Base-by-base conservation (phyloP, 2,329 filamentous ascomycete genomes). In the Fusarium floridanum region DNA sequence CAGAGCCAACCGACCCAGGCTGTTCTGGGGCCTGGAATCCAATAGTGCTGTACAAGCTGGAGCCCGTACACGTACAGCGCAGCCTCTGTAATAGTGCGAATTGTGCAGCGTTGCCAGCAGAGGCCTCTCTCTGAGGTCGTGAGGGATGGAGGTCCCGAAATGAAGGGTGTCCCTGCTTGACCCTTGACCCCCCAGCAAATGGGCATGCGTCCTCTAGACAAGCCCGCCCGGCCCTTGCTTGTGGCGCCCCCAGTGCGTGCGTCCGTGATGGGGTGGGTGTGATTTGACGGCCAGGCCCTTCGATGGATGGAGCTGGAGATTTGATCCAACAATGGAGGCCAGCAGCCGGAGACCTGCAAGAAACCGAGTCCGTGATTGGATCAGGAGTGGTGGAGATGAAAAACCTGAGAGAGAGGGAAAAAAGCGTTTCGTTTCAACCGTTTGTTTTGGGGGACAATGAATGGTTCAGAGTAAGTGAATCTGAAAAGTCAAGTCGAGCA, bases 361-460 rank as follows among this genome's bases (percentile, higher is more conserved):
- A 50, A 39, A 22, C 59, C 65, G 64, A 69, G 59, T 55, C 39
- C 64, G 70, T 72, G 73, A 68, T 77, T 76, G 75, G 72, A 50
- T 62, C 12, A 63, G 55, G 62, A 17, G 14, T 10, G 12, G 56
- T 55, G 48, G 36, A 29, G 37, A 53, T 53, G 48, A 56, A 50
- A 32, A 27, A 34, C n/a, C 29, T 17, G 36, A 29, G 43, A 53
- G 60, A 61, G 24, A 29, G 9, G 9, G 24, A 27, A 29, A 41
- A 61, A 48, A 34, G 64, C 70, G 71, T 77, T 78, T 78, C 71
- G 76, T 76, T 76, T 78, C 74, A 60, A 64, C 9, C 34, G 64
- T 65, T 53, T 53, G 24, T 29, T 53, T 50, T 24, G 17, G 24
- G 17, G 48, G 48, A 53, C 27, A 53, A 53, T 53, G 48, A 32